phyloP scores from a whole-genome alignment of 768 basidiomycete species.

The Leucogyrophana mollusca region DNA sequence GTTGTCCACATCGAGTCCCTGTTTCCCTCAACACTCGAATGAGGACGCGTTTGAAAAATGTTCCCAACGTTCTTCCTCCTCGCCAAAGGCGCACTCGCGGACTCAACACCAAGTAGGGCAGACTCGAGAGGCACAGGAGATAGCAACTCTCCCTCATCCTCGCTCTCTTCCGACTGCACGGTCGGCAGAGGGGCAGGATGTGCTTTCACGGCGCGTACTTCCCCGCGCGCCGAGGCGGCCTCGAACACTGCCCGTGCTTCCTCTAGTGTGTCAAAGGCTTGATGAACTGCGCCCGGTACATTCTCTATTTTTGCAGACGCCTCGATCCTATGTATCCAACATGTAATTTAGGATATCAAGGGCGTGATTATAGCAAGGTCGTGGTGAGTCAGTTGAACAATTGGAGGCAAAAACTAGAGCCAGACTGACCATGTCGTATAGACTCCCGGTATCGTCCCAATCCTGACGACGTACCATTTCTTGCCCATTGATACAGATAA shows the following conservation, averaged over 20 bases:
- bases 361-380: conserved; percentile 6
- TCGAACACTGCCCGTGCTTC: conserved; percentile 38
- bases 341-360: background rate
- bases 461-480: conserved; percentile 28
- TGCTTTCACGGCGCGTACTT: conserved; percentile 17
- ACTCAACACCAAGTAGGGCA: too few relatives aligned
- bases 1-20: conserved; percentile 5
- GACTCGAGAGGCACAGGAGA: conserved; percentile 17
- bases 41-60: too few relatives aligned
- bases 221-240: conserved; percentile 26
- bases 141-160: conserved; percentile 8
- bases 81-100: too few relatives aligned
- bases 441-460: conserved; percentile 26
- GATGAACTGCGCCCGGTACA: conserved; percentile 39
- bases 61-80: too few relatives aligned
- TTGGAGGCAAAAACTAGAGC: conserved; percentile 15
- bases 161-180: background rate
- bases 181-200: conserved; percentile 7
- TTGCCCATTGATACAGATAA: conserved; percentile 7
- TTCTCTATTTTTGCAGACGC: conserved; percentile 41
- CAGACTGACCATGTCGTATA: conserved; percentile 31
- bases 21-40: conserved; percentile 7
- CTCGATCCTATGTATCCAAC: conserved; percentile 40
- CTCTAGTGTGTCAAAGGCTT: conserved; percentile 41
- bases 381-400: conserved; percentile 9